A percentile compares a stretch with the other conserved stretches of the same genome.
These are phyloP conservation scores for Pyrenochaeta sp. DNA, from an alignment of 2,329 filamentous ascomycete genomes.

Conservation along the genomic window DNA sequence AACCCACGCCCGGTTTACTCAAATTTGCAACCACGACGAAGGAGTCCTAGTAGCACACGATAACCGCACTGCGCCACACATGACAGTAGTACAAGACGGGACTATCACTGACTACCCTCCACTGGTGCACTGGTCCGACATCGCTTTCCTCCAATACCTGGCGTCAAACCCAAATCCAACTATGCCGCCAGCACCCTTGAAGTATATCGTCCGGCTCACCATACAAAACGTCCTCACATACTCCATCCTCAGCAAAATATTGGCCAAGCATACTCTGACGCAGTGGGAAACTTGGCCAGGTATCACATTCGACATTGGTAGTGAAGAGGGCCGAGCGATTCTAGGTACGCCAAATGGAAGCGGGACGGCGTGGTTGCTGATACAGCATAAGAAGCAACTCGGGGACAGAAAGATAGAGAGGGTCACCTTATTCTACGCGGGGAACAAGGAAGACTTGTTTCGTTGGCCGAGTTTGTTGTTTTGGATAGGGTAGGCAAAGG, in stretches of 20 bases:
- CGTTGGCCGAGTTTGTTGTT: constrained; percentile 12
- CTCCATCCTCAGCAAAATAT: not conserved
- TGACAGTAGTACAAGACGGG: not conserved
- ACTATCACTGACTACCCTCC: not conserved
- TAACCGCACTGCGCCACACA: not conserved
- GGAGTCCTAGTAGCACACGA: not conserved
- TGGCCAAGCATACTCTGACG: not conserved
- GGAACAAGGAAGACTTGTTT: not conserved
- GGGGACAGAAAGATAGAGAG: constrained; percentile 2
- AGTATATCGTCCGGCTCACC: constrained; percentile 9
- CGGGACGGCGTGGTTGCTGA: constrained; percentile 10
- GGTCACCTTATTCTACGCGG: constrained; percentile 11
- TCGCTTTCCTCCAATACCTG: constrained; percentile 17
- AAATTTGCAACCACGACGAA: not conserved
- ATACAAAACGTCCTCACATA: constrained; percentile 9
- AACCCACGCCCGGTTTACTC: not conserved
- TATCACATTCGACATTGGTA: constrained; percentile 4
- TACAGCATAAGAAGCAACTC: constrained; percentile 8
- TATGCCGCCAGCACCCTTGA: not conserved
- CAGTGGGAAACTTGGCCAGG: constrained; percentile 4
- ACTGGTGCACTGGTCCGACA: constrained; percentile 21
- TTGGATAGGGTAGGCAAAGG: constrained; percentile 1
- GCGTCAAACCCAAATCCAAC: not conserved
- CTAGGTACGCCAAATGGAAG: constrained; percentile 15
- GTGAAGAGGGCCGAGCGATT: constrained; percentile 21